These are phyloP conservation scores for Nemania sp. DNA, from an alignment of 2,329 filamentous ascomycete genomes.

Conservation along the genomic window DNA sequence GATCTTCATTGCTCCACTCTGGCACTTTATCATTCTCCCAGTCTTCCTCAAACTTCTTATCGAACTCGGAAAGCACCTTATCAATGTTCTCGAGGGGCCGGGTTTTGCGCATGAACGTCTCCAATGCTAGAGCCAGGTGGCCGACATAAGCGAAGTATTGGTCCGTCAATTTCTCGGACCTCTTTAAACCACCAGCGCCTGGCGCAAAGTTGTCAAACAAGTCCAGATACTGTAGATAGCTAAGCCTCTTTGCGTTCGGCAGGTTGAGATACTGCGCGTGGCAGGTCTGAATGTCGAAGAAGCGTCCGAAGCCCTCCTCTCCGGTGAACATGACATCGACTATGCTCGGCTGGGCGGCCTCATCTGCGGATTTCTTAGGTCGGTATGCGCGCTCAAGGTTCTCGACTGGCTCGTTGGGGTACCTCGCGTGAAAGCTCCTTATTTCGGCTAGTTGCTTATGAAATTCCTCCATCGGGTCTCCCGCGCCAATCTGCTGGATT, in stretches of 20 bases:
- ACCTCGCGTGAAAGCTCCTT: slow-evolving; percentile 85
- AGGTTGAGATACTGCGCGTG: slow-evolving; percentile 93
- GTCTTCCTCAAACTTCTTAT: slow-evolving; percentile 79
- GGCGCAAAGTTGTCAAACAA: slow-evolving; percentile 84
- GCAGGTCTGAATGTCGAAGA: slow-evolving; percentile 81
- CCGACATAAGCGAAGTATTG: slow-evolving; percentile 90
- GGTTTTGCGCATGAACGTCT: slow-evolving; percentile 83
- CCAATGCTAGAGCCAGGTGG: slow-evolving; percentile 79
- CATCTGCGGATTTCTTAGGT: slow-evolving; percentile 63
- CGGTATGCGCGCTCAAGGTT: slow-evolving; percentile 94
- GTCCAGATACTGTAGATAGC: slow-evolving; percentile 92
- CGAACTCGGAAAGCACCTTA: slow-evolving; percentile 74
- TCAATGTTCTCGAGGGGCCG: slow-evolving; percentile 85
- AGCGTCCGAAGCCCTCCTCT: slow-evolving; percentile 91
- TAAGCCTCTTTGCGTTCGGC: slow-evolving; percentile 79
- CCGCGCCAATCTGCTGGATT: slow-evolving; percentile 79
- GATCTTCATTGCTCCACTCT: slow-evolving; percentile 72
- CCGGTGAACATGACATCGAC: slow-evolving; percentile 94
- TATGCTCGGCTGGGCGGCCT: slow-evolving; percentile 65
- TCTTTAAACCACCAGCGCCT: slow-evolving; percentile 74
- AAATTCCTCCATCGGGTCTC: slow-evolving; percentile 89
- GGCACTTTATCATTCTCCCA: slow-evolving; percentile 82
- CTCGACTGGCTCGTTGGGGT: slow-evolving; percentile 93
- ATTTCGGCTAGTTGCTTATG: slow-evolving; percentile 82
- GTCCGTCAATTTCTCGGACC: slow-evolving; percentile 85